Evolutionary conservation across 352 stramenopile genomes (phyloP), one percentile per base, ranked within the genome.

Genomic region (Phytophthora tentaculata): DNA sequence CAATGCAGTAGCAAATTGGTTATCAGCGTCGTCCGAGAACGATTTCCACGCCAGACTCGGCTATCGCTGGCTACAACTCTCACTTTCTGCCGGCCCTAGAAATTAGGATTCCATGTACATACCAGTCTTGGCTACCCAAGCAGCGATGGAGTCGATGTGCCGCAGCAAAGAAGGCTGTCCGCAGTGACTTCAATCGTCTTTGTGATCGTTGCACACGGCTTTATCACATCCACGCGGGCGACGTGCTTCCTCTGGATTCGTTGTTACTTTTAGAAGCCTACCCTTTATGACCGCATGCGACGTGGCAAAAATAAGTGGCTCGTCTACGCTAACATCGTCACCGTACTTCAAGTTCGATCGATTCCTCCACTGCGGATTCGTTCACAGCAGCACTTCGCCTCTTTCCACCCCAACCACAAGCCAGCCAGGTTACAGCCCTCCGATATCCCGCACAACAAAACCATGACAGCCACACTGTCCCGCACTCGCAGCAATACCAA

Each of bases 231-330:
- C 0, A 57, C 19, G 51, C 51, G 20, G 56, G 28, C 63, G 63
- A 65, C 63, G 63, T 63, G 29, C 29, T 35, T 6, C 0, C 16
- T 12, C 14, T 0, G 10, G 35, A 70, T 74, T 74, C 28, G 48
- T 19, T 12, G 5, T 29, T 19, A 19, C 16, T 3, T n/a, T 20
- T 8, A 32, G 10, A n/a, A 43, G 10, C 50, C 28, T 43, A 44
- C 28, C 26, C 50, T 28, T 44, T 22, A 43, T 69, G 67, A 70
- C 67, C 70, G 43, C 67, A 74, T 74, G 67, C 67, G 67, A 74
- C 67, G 67, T 60, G 67, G 67, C 67, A 59, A 41, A 56, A 16
- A 47, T 16, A 48, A 43, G 5, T 17, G 43, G 20, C 52, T 26
- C 55, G 49, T 61, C 63, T 57, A 57, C 60, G 39, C 28, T 32